Conservation (phyloP, 2,329 filamentous ascomycete genomes). For the Coniochaeta sp. region DNA sequence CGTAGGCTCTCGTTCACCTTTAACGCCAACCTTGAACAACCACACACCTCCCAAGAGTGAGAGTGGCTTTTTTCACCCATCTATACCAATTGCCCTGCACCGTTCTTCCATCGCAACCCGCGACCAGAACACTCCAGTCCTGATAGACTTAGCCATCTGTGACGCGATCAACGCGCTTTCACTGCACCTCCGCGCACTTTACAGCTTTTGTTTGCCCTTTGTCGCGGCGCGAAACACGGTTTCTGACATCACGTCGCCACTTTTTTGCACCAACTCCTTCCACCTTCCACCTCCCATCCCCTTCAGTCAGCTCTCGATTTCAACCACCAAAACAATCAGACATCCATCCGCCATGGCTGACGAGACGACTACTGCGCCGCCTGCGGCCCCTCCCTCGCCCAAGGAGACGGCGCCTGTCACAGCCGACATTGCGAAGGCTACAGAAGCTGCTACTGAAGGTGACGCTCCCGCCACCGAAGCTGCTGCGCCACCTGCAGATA, state of each 20-base stretch:
- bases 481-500: neutral
- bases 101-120: conserved; percentile 1
- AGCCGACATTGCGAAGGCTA: neutral
- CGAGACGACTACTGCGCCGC: neutral
- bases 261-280: conserved; percentile 2
- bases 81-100: conserved; percentile 3
- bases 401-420: neutral
- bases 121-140: neutral
- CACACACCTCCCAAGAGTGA: neutral
- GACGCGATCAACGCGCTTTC: conserved; percentile 13
- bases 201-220: conserved; percentile 4
- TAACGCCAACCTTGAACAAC: neutral
- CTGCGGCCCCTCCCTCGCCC: neutral
- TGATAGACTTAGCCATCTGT: neutral
- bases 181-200: conserved; percentile 4
- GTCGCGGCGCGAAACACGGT: conserved; percentile 12
- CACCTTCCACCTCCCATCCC: no score
- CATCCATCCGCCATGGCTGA: neutral
- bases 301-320: neutral
- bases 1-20: neutral
- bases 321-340: conserved; percentile 1
- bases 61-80: neutral
- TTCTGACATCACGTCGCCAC: conserved; percentile 18
- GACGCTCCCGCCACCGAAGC: neutral
- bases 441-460: neutral